Percentiles rank a stretch among this genome's conserved stretches.
Conservation (phyloP, 208 protist species). For the Polymyxa betae region DNA sequence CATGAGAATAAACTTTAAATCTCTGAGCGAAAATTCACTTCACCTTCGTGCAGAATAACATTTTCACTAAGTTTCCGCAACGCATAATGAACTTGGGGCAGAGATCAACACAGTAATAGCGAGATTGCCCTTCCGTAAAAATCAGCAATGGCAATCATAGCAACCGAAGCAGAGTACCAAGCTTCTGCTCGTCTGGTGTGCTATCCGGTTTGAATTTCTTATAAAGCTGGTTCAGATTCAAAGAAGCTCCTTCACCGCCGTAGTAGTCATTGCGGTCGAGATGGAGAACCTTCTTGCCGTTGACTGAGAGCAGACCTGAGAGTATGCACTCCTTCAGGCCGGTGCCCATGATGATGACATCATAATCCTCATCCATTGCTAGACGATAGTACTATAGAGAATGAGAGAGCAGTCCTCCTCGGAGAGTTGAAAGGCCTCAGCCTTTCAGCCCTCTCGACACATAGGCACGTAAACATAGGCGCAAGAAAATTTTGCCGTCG, state of each 20-base stretch:
- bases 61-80: constrained; percentile 61
- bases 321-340: constrained; percentile 99
- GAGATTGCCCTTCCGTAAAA: constrained; percentile 73
- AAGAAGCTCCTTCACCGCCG: background rate
- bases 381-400: too few relatives aligned
- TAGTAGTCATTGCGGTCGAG: constrained; percentile 15
- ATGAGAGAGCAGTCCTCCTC: too few relatives aligned
- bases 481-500: too few relatives aligned
- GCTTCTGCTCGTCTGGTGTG: constrained; percentile 51
- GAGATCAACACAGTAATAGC: constrained; percentile 98
- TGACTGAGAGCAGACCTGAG: constrained; percentile 85
- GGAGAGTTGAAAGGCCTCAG: too few relatives aligned
- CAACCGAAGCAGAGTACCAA: too few relatives aligned
- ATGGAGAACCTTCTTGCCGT: constrained; percentile 62
- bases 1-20: constrained; percentile 89
- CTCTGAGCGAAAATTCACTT: constrained; percentile 61
- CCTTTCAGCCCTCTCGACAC: too few relatives aligned
- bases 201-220: constrained; percentile 77
- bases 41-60: constrained; percentile 92
- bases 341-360: constrained; percentile 98
- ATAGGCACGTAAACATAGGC: too few relatives aligned
- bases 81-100: constrained; percentile 99
- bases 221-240: background rate
- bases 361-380: constrained; percentile 86
- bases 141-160: background rate